These are phyloP conservation scores for Artemisia tridentata DNA, from an alignment of 129 eudicot species.

Conservation along the genomic window DNA sequence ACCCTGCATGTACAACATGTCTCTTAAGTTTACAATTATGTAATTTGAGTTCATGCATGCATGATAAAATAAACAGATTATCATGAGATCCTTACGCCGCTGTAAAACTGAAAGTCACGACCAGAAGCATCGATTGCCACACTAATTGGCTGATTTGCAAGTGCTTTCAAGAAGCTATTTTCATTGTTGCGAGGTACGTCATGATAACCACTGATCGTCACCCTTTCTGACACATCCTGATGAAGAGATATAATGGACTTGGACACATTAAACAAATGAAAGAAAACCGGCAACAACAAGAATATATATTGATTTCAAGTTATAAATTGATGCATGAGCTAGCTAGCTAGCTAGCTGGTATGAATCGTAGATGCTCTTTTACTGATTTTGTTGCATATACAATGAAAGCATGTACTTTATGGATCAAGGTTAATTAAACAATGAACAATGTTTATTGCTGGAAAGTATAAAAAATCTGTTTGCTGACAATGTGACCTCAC, in stretches of 20 bases:
- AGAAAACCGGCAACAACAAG: no score
- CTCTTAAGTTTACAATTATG: not conserved
- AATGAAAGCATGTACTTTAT: no score
- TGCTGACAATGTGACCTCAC: no score
- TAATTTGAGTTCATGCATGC: not conserved
- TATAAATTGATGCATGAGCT: no score
- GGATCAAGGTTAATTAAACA: no score
- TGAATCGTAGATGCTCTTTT: no score
- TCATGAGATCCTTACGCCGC: slow-evolving; percentile 46
- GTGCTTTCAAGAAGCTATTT: slow-evolving; percentile 68
- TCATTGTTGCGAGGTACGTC: slow-evolving; percentile 74
- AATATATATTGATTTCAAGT: no score
- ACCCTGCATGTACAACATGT: slow-evolving; percentile 36
- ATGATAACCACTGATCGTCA: slow-evolving; percentile 70
- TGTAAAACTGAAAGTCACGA: slow-evolving; percentile 83
- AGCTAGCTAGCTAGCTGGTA: no score
- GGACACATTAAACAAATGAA: not conserved
- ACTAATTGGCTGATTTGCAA: slow-evolving; percentile 81
- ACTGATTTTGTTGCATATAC: no score
- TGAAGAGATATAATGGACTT: not conserved
- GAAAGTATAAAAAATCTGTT: no score
- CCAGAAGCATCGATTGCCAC: slow-evolving; percentile 93
- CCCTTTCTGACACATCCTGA: slow-evolving; percentile 55
- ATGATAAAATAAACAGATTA: not conserved
- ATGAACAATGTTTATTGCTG: no score